These are phyloP conservation scores for Fagopyrum esculentum DNA, from an alignment of 148 eudicot species.

Conservation along the genomic window DNA sequence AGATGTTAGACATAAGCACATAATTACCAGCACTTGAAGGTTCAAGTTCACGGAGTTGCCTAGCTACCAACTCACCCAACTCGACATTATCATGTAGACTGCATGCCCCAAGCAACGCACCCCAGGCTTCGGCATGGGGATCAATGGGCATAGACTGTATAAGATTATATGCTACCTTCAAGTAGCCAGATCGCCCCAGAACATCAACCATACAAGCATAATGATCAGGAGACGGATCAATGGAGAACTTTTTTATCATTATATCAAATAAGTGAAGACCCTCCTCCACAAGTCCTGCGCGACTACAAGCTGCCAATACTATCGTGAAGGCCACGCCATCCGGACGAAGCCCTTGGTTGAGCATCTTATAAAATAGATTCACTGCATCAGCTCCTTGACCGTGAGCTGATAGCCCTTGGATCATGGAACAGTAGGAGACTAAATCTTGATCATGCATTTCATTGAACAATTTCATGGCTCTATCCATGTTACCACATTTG, in stretches of 20 bases:
- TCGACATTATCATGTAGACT: constrained; percentile 38
- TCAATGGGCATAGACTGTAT: constrained; percentile 46
- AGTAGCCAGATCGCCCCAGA: constrained; percentile 56
- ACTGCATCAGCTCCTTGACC: constrained; percentile 53
- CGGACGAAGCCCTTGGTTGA: constrained; percentile 48
- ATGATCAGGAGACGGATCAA: constrained; percentile 54
- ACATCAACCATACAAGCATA: constrained; percentile 68
- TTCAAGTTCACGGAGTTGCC: constrained; percentile 43
- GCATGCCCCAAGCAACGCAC: constrained; percentile 78
- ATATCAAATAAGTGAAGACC: constrained; percentile 41
- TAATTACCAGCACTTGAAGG: constrained; percentile 48
- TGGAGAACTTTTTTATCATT: constrained; percentile 38
- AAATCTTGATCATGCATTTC: constrained; percentile 50
- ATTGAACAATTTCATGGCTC: constrained; percentile 41
- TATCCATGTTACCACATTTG: constrained; percentile 64
- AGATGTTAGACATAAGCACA: constrained; percentile 55
- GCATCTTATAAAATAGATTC: constrained; percentile 45
- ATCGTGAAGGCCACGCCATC: constrained; percentile 66
- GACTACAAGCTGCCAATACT: constrained; percentile 55
- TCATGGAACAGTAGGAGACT: constrained; percentile 66
- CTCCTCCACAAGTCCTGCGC: constrained; percentile 49
- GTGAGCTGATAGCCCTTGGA: constrained; percentile 55
- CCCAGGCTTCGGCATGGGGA: constrained; percentile 62
- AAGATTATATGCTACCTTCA: constrained; percentile 54
- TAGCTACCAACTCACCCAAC: constrained; percentile 45